These are phyloP conservation scores for Helicosporidium sp. DNA, from an alignment of 139 green algal species.

Conservation along the genomic window DNA sequence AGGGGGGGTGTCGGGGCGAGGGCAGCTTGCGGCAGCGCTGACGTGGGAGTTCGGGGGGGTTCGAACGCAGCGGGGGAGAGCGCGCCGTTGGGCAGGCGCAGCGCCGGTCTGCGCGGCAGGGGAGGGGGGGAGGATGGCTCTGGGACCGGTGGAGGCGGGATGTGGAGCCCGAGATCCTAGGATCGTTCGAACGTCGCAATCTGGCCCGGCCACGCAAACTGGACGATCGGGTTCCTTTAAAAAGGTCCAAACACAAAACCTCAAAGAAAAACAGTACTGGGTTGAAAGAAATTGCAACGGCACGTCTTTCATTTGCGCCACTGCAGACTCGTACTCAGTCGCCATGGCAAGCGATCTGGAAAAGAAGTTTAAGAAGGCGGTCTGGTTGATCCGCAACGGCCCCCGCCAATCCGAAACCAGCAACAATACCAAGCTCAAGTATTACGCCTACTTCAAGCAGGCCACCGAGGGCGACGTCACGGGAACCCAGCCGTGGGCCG, in stretches of 20 bases:
- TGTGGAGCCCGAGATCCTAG: not conserved
- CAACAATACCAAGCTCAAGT: slow-evolving; percentile 39
- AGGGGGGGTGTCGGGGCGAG: not conserved
- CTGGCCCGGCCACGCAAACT: too few relatives aligned
- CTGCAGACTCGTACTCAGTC: not conserved
- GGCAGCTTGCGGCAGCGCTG: not conserved
- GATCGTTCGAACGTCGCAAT: too few relatives aligned
- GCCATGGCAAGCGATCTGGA: slow-evolving; percentile 16
- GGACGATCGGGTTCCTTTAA: too few relatives aligned
- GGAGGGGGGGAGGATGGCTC: not conserved
- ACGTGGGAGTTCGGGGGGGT: not conserved
- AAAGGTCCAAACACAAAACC: too few relatives aligned
- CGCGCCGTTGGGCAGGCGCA: slow-evolving; percentile 17
- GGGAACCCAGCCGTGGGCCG: slow-evolving; percentile 28
- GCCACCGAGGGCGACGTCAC: slow-evolving; percentile 40
- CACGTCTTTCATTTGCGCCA: too few relatives aligned
- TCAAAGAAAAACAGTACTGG: not conserved
- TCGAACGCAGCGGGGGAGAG: slow-evolving; percentile 24
- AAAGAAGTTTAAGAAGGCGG: slow-evolving; percentile 34
- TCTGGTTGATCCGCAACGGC: slow-evolving; percentile 44
- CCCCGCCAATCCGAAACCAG: slow-evolving; percentile 20
- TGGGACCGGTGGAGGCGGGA: not conserved
- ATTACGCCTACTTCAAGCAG: slow-evolving; percentile 45
- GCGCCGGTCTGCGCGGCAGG: slow-evolving; percentile 4
- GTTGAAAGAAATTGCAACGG: not conserved